Base-by-base conservation (phyloP, 2,329 filamentous ascomycete species). In the Epichloe scottii region DNA sequence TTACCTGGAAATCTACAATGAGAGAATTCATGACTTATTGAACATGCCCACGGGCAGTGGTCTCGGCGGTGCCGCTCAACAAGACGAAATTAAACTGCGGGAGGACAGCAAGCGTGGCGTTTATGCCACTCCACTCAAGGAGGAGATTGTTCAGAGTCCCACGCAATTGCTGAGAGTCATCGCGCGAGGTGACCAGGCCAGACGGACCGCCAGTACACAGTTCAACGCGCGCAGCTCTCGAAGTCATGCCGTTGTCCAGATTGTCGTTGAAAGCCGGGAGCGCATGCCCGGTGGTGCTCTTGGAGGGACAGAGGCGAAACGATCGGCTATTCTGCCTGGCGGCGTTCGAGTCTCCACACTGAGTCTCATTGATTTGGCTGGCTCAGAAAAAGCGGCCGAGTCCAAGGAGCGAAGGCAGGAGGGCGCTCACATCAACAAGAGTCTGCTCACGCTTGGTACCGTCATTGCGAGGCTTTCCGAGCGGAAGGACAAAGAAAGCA, bases 1-100 rank as follows among this genome's bases (percentile, higher is more conserved):
- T 73, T 98, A 98, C 64, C 76, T 98, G 55, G 93, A 98, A 71
- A 98, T 98, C 54, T 98, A 98, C 71, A 98, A 98, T 62, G 93
- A 98, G 65, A 94, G 81, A 68, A 97, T 98, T 52, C 87, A 96
- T 63, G 93, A 98, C 68, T 73, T 98, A 47, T 74, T 98, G 43
- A 91, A 85, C 56, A 84, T 89, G 66, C 77, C 88, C 1, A 76
- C 78, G 1, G 76, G 76, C 12, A 71, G 69, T 40, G 79, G 75
- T 5, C 63, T 74, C 17, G 82, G 78, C 19, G 72, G 73, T 17
- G 72, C 69, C 12, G 72, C 65, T 10, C 71, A 74, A 38, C 86
- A 90, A 56, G 93, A 98, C 59, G 93, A 98, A 64, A 98, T 98
- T 68, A 97, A 98, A 68, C 72, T 98, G 51, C 85, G 93, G 19